Conservation (phyloP, 2,329 filamentous ascomycete genomes). For the Metarhizium rileyi region DNA sequence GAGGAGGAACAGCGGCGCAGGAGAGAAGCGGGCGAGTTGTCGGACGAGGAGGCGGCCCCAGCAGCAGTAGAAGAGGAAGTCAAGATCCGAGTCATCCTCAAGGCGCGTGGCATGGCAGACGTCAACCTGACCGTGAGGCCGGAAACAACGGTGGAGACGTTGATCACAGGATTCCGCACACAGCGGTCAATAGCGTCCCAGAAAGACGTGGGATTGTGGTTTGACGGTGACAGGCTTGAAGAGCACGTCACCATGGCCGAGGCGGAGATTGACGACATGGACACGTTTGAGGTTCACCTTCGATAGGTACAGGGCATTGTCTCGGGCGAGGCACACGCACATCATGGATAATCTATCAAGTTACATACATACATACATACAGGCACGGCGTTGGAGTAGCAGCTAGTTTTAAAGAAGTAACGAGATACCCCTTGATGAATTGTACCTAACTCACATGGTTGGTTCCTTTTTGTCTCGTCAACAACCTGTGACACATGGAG, state of each 20-base stretch:
- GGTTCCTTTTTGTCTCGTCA: no score
- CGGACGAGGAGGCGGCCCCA: constrained; percentile 21
- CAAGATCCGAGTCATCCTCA: constrained; percentile 43
- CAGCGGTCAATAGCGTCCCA: constrained; percentile 40
- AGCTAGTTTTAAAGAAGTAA: no score
- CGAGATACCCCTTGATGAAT: no score
- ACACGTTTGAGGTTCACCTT: constrained; percentile 67
- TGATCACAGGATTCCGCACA: constrained; percentile 53
- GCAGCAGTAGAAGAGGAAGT: constrained; percentile 18
- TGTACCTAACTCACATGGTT: no score
- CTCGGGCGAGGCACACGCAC: no score
- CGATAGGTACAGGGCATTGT: not conserved
- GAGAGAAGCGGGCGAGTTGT: constrained; percentile 30
- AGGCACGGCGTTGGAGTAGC: no score
- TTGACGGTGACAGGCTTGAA: constrained; percentile 66
- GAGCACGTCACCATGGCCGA: constrained; percentile 50
- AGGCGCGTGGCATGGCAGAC: constrained; percentile 39
- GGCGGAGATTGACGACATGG: constrained; percentile 64
- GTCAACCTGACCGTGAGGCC: constrained; percentile 41
- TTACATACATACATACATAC: no score
- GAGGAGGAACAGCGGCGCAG: constrained; percentile 38
- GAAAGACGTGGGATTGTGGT: constrained; percentile 51
- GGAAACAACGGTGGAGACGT: constrained; percentile 49
- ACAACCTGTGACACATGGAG: no score
- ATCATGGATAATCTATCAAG: no score